These are phyloP conservation scores for Ramularia collo-cygni DNA, from an alignment of 2,329 filamentous ascomycete species.

Conservation along the genomic window DNA sequence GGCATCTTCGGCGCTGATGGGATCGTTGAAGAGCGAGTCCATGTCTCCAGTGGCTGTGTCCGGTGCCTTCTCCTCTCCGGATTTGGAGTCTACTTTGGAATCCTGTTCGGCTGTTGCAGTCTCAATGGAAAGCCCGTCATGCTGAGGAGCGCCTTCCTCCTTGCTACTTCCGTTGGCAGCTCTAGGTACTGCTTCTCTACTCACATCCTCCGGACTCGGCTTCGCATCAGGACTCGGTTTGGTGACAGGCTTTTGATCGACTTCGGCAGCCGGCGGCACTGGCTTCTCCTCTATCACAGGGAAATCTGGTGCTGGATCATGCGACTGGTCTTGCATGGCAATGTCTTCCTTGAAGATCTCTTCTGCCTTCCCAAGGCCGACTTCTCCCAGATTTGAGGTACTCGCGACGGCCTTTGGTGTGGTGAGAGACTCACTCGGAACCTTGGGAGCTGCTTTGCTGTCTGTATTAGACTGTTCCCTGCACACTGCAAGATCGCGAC, in stretches of 20 bases:
- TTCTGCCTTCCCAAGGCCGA: neutral
- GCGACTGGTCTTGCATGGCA: slow-evolving; percentile 5
- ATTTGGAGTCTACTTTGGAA: slow-evolving; percentile 7
- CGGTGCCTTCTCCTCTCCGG: slow-evolving; percentile 19
- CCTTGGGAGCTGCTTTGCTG: neutral
- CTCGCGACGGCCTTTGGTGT: neutral
- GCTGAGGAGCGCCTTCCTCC: no score
- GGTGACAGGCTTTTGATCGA: slow-evolving; percentile 6
- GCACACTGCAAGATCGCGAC: slow-evolving; percentile 29
- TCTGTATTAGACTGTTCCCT: slow-evolving; percentile 16
- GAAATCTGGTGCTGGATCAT: slow-evolving; percentile 1
- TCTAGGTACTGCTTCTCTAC: no score
- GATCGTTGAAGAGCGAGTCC: slow-evolving; percentile 31
- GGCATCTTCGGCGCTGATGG: slow-evolving; percentile 14
- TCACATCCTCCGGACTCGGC: no score
- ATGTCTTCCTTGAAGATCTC: neutral
- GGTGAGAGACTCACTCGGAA: no score
- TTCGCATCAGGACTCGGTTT: no score
- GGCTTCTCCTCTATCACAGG: slow-evolving; percentile 6
- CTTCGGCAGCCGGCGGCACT: slow-evolving; percentile 1
- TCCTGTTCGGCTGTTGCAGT: slow-evolving; percentile 1
- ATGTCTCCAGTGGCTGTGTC: slow-evolving; percentile 27
- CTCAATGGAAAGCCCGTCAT: slow-evolving; percentile 3
- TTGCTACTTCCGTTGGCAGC: no score
- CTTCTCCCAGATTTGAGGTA: slow-evolving; percentile 1